Percentiles rank a stretch among this genome's conserved stretches.
Conservation (phyloP, 306 rosid genomes). For the Geum urbanum region DNA sequence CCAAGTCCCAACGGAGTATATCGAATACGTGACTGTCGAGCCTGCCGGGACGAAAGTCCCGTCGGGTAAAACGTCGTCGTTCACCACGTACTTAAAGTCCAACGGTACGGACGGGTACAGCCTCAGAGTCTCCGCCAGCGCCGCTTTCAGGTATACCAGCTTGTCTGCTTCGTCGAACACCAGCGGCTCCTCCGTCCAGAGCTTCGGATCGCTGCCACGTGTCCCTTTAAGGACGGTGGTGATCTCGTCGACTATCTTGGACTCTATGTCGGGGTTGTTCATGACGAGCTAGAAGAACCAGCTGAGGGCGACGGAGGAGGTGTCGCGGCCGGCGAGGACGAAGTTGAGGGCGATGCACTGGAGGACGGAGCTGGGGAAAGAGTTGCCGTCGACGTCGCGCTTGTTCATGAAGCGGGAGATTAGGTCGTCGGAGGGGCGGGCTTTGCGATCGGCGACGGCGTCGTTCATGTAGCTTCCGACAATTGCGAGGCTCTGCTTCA, state of each 20-base stretch:
- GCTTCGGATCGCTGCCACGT: conserved; percentile 44
- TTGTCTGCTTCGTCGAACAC: conserved; percentile 72
- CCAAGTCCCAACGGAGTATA: conserved; percentile 80
- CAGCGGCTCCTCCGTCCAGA: conserved; percentile 70
- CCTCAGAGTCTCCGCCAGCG: conserved; percentile 75
- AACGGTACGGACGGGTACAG: conserved; percentile 84
- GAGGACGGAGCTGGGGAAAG: conserved; percentile 36
- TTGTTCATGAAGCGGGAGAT: conserved; percentile 72
- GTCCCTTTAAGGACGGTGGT: conserved; percentile 37
- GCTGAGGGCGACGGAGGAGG: conserved; percentile 86
- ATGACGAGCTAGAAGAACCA: conserved; percentile 96
- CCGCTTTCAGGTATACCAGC: conserved; percentile 73
- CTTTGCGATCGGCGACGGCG: conserved; percentile 53
- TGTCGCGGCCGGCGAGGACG: conserved; percentile 95
- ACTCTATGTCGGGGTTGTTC: conserved; percentile 58
- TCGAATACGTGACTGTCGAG: conserved; percentile 91
- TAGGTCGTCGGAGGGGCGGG: conserved; percentile 70
- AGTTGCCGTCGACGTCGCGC: conserved; percentile 54
- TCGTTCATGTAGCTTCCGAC: conserved; percentile 76
- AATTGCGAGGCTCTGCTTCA: conserved; percentile 45
- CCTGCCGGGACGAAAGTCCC: conserved; percentile 80
- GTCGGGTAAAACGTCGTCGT: conserved; percentile 78
- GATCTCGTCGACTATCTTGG: conserved; percentile 53
- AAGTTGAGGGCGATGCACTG: conserved; percentile 80
- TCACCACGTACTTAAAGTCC: conserved; percentile 66